A percentile compares a stretch with the other conserved stretches of the same genome.
Conservation (phyloP, 805 yeast genomes). For the Kazachstania bromeliacearum region DNA sequence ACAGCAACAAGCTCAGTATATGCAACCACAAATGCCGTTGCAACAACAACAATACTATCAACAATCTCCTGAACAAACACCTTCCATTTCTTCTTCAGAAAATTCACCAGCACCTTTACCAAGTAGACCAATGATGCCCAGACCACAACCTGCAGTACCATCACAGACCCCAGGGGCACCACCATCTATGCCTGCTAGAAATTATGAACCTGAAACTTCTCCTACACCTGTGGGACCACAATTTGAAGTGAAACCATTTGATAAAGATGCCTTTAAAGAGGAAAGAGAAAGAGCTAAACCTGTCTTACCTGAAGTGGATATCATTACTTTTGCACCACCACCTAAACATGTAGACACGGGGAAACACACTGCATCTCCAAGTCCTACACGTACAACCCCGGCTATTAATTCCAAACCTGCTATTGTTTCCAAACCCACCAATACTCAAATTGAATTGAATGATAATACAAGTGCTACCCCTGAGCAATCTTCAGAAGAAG, state of each 20-base stretch:
- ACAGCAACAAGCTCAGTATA: conserved; percentile 2
- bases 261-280: conserved; percentile 10
- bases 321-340: conserved; percentile 21
- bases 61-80: no score
- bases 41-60: conserved; percentile 10
- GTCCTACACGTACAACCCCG: background rate
- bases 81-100: conserved; percentile 9
- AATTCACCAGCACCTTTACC: conserved; percentile 6
- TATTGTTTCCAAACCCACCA: background rate
- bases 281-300: conserved; percentile 7
- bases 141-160: background rate
- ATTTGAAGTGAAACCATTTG: conserved; percentile 17
- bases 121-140: no score
- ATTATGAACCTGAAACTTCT: background rate
- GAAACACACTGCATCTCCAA: background rate
- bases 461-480: background rate
- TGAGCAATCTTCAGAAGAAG: background rate
- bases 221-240: conserved; percentile 5
- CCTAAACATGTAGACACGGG: conserved; percentile 24
- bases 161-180: background rate
- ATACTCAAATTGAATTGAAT: background rate
- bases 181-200: conserved; percentile 4
- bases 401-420: background rate
- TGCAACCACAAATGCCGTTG: background rate
- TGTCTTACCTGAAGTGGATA: conserved; percentile 10